A percentile compares a stretch with the other conserved stretches of the same genome.
phyloP scores from a whole-genome alignment of 345 rosid species.

The Alliaria petiolata region DNA sequence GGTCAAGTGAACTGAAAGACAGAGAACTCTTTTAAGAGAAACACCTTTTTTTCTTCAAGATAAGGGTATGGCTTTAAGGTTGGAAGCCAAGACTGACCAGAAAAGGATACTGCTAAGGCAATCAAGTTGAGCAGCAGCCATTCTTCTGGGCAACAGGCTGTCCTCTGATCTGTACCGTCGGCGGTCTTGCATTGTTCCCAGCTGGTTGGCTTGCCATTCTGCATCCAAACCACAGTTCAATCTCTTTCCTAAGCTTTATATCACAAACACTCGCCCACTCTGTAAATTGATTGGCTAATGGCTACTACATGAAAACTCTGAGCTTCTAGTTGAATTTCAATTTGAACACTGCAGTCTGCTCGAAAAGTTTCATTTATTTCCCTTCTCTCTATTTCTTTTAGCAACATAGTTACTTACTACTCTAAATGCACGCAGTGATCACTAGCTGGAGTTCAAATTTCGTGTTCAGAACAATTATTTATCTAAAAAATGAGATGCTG shows the following conservation, averaged over 20 bases:
- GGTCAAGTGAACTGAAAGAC: not conserved
- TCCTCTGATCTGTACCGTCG: slow-evolving; percentile 67
- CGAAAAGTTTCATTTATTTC: not conserved
- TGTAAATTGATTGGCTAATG: not conserved
- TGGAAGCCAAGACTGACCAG: not conserved
- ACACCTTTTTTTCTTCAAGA: not conserved
- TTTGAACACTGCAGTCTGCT: not conserved
- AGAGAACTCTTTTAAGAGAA: not conserved
- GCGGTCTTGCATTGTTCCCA: slow-evolving; percentile 56
- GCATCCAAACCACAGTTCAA: slow-evolving; percentile 17
- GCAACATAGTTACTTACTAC: not conserved
- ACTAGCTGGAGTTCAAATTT: not conserved
- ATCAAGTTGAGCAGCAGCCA: slow-evolving; percentile 70
- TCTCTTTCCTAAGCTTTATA: not conserved
- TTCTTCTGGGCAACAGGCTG: slow-evolving; percentile 65
- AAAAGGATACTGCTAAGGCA: not conserved
- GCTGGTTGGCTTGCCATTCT: slow-evolving; percentile 89
- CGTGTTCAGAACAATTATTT: not conserved
- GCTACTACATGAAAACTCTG: not conserved
- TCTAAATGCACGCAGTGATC: not conserved
- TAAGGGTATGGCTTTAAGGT: not conserved
- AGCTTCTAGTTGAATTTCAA: not conserved
- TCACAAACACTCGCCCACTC: not conserved
- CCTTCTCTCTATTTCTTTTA: not conserved
- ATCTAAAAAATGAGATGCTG: not conserved